Evolutionary conservation across 2,329 filamentous ascomycete genomes (phyloP), one percentile per base, ranked within the genome.

Genomic region (Venturia effusa): DNA sequence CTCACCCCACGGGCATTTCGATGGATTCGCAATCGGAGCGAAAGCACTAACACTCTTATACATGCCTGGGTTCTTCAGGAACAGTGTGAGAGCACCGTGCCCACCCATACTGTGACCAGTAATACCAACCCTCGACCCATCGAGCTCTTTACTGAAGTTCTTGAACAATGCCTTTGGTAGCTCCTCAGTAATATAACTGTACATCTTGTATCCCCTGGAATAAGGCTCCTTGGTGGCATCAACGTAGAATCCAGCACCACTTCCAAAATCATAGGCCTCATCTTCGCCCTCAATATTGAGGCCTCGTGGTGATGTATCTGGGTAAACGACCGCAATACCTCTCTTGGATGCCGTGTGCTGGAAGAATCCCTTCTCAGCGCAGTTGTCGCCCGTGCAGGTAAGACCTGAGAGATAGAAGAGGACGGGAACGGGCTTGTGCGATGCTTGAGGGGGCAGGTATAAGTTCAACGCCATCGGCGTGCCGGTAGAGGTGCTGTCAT

Each of bases 101-200:
- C 94, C 94, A 68, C 94, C 94, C 94, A 99, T 99, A 70, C 88
- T 92, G 79, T 99, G 94, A 6, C 94, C 94, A 48, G 90, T 90
- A 71, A 99, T 94, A 75, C 87, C 88, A 64, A 97, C 86, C 48
- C 88, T 82, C 34, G 71, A 76, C 0, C 76, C 71, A 74, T 97
- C 93, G 37, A 99, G 80, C 72, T 85, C 81, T 37, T 83, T 72
- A 59, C 74, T 80, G 77, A 92, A 96, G 32, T 84, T 81, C 37
- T 76, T 75, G 75, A 92, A 95, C 30, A 97, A 82, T 1, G 86
- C 80, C 19, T 81, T 78, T 0, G 92, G 93, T n/a, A 99, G 85
- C 77, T 99, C 94, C 63, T 83, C 76, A n/a, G 88, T 87, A 68
- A 99, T 83, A 80, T 99, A 99, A 67, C 83, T 86, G 81, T 97